Conservation (phyloP, 139 green algal genomes). For the Microglena sp. region DNA sequence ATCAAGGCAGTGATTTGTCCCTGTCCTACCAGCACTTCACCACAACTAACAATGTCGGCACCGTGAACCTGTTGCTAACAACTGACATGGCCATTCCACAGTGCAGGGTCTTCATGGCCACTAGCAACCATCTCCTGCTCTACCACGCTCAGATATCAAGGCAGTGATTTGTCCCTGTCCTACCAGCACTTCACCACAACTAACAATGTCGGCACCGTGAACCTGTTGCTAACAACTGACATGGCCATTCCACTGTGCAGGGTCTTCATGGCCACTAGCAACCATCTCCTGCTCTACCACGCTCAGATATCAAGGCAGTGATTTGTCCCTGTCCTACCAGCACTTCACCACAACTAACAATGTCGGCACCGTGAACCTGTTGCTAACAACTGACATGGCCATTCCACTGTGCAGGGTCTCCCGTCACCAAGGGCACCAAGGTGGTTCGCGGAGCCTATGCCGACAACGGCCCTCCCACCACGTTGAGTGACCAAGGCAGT, state of each 20-base stretch:
- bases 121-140: too few relatives aligned
- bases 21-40: conserved; percentile 49
- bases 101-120: too few relatives aligned
- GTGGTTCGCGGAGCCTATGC: conserved; percentile 29
- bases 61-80: too few relatives aligned
- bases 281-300: too few relatives aligned
- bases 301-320: conserved; percentile 61
- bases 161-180: conserved; percentile 53
- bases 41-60: conserved; percentile 38
- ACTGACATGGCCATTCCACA: too few relatives aligned
- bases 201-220: conserved; percentile 49
- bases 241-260: too few relatives aligned
- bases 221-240: too few relatives aligned
- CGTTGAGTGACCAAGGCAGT: conserved; percentile 58
- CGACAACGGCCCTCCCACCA: conserved; percentile 81
- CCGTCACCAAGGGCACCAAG: conserved; percentile 37
- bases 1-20: conserved; percentile 60
- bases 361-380: conserved; percentile 51
- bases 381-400: too few relatives aligned
- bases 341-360: conserved; percentile 36
- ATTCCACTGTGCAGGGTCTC: too few relatives aligned
- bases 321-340: conserved; percentile 55
- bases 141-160: conserved; percentile 72
- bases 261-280: too few relatives aligned
- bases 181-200: conserved; percentile 45